A percentile compares a stretch with the other conserved stretches of the same genome.
Conservation (phyloP, 1,284 basidiomycete species). For the Ustilago shanxiensis region DNA sequence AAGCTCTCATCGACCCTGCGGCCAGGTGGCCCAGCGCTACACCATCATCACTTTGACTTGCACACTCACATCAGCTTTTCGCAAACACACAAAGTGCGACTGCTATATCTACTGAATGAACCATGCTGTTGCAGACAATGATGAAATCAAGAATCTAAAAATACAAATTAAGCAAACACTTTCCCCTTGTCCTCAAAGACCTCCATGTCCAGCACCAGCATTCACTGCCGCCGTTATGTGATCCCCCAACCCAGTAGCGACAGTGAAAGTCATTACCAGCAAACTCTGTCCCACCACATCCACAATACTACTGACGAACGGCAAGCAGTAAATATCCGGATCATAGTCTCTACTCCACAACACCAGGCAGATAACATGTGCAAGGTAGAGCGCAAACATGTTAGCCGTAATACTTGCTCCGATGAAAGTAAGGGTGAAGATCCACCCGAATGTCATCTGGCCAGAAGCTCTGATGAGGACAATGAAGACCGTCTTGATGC, state of each 20-base stretch:
- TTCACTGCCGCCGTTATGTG: conserved; percentile 49
- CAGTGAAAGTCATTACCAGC: conserved; percentile 74
- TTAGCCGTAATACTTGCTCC: conserved; percentile 24
- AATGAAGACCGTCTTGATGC: conserved; percentile 58
- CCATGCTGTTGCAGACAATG: background rate
- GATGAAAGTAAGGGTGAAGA: conserved; percentile 53
- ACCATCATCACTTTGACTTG: background rate
- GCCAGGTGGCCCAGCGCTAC: background rate
- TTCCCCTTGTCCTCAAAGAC: conserved; percentile 9
- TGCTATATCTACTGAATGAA: background rate
- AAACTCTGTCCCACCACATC: conserved; percentile 91
- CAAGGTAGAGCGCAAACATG: conserved; percentile 77
- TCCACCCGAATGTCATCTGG: conserved; percentile 61
- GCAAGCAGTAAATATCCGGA: conserved; percentile 88
- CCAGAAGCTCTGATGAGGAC: conserved; percentile 46
- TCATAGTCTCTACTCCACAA: conserved; percentile 87
- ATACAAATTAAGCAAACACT: conserved; percentile 16
- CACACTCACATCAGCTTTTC: background rate
- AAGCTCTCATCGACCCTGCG: background rate
- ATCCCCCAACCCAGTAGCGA: conserved; percentile 70
- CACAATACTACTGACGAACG: conserved; percentile 88
- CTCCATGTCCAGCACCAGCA: conserved; percentile 55
- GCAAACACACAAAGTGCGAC: background rate
- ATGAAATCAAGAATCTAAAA: conserved; percentile 15
- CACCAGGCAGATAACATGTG: conserved; percentile 79